A percentile compares a stretch with the other conserved stretches of the same genome.
These are phyloP conservation scores for Capsella bursapastoris DNA, from an alignment of 345 rosid species.

Conservation along the genomic window DNA sequence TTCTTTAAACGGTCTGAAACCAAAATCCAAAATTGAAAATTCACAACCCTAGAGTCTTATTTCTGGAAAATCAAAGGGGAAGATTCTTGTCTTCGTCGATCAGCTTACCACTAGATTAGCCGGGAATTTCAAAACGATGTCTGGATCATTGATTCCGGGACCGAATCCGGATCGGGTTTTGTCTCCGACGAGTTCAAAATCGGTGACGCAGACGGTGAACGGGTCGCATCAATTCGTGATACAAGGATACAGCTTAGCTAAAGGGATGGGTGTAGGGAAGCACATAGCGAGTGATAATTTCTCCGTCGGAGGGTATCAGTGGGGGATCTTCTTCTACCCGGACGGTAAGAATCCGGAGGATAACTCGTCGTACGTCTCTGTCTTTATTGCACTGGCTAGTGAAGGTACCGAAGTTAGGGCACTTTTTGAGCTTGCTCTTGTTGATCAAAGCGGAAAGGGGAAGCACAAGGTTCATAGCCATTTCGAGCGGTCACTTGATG, in stretches of 20 bases:
- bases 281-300: slow-evolving; percentile 81
- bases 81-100: not conserved
- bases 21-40: slow-evolving; percentile 18
- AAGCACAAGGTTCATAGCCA: slow-evolving; percentile 92
- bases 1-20: slow-evolving; percentile 25
- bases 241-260: slow-evolving; percentile 82
- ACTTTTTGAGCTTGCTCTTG: slow-evolving; percentile 78
- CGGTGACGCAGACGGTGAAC: slow-evolving; percentile 77
- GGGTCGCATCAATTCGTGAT: slow-evolving; percentile 86
- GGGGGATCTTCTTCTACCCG: slow-evolving; percentile 97
- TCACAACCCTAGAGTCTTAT: slow-evolving; percentile 42
- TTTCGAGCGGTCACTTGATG: slow-evolving; percentile 80
- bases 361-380: slow-evolving; percentile 73
- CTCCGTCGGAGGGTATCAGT: slow-evolving; percentile 90
- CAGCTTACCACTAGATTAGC: not conserved
- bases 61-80: not conserved
- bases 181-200: slow-evolving; percentile 59
- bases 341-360: slow-evolving; percentile 92
- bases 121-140: slow-evolving; percentile 29
- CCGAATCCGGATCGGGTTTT: slow-evolving; percentile 40
- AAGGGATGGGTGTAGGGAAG: slow-evolving; percentile 88
- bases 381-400: slow-evolving; percentile 85
- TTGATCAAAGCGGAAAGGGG: slow-evolving; percentile 93
- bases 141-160: slow-evolving; percentile 33
- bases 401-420: slow-evolving; percentile 96